A percentile compares a stretch with the other conserved stretches of the same genome.
phyloP scores from a whole-genome alignment of 805 yeast genomes.

The Candida piceae region DNA sequence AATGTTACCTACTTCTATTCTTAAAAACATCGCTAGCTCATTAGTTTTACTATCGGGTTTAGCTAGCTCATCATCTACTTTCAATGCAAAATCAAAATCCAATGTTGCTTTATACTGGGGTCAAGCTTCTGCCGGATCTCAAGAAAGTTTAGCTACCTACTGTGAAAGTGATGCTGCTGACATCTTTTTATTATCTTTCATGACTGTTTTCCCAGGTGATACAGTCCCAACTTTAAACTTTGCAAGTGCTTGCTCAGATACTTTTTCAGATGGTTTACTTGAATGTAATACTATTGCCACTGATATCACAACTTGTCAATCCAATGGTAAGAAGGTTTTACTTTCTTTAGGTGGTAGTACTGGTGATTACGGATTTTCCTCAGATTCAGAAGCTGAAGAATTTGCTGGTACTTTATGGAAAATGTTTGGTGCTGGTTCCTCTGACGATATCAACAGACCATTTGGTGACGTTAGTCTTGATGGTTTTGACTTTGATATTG shows the following conservation, averaged over 20 bases:
- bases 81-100: slow-evolving; percentile 35
- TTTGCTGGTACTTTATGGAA: slow-evolving; percentile 60
- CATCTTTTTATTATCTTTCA: slow-evolving; percentile 65
- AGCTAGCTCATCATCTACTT: slow-evolving; percentile 16
- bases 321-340: slow-evolving; percentile 69
- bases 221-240: slow-evolving; percentile 47
- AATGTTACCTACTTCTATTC: slow-evolving; percentile 3
- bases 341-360: slow-evolving; percentile 75
- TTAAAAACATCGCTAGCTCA: slow-evolving; percentile 9
- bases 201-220: slow-evolving; percentile 51
- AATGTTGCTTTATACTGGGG: slow-evolving; percentile 90
- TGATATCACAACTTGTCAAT: slow-evolving; percentile 74
- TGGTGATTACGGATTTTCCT: slow-evolving; percentile 49
- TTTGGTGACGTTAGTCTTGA: slow-evolving; percentile 76
- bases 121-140: slow-evolving; percentile 67
- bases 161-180: slow-evolving; percentile 70
- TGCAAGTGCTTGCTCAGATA: slow-evolving; percentile 43
- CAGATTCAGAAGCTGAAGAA: slow-evolving; percentile 48
- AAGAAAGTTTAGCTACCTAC: slow-evolving; percentile 45
- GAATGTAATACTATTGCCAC: slow-evolving; percentile 41
- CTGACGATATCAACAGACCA: slow-evolving; percentile 35
- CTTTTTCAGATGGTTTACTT: slow-evolving; percentile 39
- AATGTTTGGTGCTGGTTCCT: slow-evolving; percentile 56
- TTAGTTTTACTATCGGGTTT: slow-evolving; percentile 10
- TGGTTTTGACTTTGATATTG: slow-evolving; percentile 79